These are phyloP conservation scores for Panaeolus cyanescens DNA, from an alignment of 768 basidiomycete species.

Conservation along the genomic window DNA sequence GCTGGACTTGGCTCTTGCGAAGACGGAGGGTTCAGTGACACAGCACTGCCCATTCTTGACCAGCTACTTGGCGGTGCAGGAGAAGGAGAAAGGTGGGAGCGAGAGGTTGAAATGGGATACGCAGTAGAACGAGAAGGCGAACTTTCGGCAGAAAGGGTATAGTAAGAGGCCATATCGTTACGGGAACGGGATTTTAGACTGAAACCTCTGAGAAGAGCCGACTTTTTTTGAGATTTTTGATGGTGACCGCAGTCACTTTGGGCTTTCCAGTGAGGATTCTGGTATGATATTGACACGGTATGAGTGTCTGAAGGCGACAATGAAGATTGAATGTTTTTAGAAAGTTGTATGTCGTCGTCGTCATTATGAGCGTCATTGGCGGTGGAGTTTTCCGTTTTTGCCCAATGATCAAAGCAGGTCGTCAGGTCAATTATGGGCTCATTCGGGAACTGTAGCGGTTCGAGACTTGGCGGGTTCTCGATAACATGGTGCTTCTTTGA, in stretches of 20 bases:
- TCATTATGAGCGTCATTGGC: background rate
- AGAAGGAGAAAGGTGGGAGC: background rate
- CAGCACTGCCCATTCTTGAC: background rate
- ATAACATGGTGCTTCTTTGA: constrained; percentile 1
- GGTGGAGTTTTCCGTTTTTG: background rate
- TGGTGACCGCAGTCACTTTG: constrained; percentile 4
- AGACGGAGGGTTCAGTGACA: background rate
- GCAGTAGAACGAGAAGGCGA: no score
- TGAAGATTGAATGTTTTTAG: no score
- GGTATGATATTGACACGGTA: background rate
- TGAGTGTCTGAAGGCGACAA: no score
- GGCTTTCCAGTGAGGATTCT: background rate
- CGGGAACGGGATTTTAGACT: background rate
- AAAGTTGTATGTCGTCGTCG: background rate
- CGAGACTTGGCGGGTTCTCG: constrained; percentile 10
- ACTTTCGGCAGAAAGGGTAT: background rate
- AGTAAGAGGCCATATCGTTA: background rate
- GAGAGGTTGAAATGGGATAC: background rate
- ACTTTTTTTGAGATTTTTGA: background rate
- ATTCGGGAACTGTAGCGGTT: constrained; percentile 10
- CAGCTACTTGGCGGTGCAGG: background rate
- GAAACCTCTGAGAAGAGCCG: background rate
- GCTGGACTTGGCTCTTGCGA: background rate
- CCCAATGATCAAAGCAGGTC: background rate
- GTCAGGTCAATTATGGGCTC: constrained; percentile 13